Evolutionary conservation across 495 filamentous ascomycete species (phyloP).

Genomic region (Xanthoparmelia taractica): DNA sequence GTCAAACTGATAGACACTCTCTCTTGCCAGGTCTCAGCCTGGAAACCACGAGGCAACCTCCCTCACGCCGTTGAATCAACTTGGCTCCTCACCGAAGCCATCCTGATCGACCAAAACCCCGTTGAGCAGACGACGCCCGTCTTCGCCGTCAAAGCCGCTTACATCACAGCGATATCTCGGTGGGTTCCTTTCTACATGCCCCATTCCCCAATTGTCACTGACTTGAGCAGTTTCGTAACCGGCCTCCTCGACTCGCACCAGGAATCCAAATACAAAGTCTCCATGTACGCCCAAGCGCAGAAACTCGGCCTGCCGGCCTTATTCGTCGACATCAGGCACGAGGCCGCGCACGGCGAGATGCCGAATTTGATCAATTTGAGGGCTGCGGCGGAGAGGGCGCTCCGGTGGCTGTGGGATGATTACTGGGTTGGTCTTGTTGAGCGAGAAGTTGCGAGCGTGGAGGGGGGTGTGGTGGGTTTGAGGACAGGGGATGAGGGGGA

Average conservation of each 20-base stretch:
- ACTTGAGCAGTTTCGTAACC: slow-evolving; percentile 67
- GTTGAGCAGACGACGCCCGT: slow-evolving; percentile 28
- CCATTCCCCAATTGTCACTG: background rate
- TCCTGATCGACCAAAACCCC: slow-evolving; percentile 55
- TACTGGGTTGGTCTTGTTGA: slow-evolving; percentile 62
- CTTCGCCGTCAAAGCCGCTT: slow-evolving; percentile 49
- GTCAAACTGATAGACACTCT: background rate
- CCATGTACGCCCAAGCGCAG: slow-evolving; percentile 76
- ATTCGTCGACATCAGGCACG: slow-evolving; percentile 85
- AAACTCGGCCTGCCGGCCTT: slow-evolving; percentile 69
- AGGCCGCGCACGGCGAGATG: slow-evolving; percentile 80
- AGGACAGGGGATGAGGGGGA: background rate
- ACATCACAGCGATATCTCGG: slow-evolving; percentile 55
- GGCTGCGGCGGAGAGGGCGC: slow-evolving; percentile 53
- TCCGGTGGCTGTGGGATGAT: slow-evolving; percentile 81
- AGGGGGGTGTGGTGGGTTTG: background rate
- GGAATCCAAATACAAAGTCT: slow-evolving; percentile 56
- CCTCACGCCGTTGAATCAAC: slow-evolving; percentile 79
- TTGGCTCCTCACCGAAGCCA: slow-evolving; percentile 64
- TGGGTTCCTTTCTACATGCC: slow-evolving; percentile 27
- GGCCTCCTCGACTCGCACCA: slow-evolving; percentile 73
- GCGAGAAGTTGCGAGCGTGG: slow-evolving; percentile 1
- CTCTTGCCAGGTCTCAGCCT: slow-evolving; percentile 40
- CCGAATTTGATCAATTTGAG: slow-evolving; percentile 65
- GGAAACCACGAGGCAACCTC: slow-evolving; percentile 62